phyloP scores from a whole-genome alignment of 2,329 filamentous ascomycete species.

The Cladosporium cucumerinum region DNA sequence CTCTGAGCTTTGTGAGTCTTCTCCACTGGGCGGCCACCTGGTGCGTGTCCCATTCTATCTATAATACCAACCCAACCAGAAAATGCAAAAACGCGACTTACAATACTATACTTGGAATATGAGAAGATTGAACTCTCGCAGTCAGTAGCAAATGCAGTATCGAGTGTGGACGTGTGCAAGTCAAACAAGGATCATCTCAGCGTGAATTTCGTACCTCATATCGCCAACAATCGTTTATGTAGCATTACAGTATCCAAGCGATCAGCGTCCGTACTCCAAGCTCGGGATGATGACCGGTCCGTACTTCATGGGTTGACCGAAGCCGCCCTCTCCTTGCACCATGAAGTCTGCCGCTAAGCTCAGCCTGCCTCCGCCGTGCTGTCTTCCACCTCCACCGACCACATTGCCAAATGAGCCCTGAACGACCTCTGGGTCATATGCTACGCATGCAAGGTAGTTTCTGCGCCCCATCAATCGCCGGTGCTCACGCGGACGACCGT shows the following conservation, averaged over 20 bases:
- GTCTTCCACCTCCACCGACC: slow-evolving; percentile 29
- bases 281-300: slow-evolving; percentile 91
- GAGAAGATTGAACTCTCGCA: not conserved
- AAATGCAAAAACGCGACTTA: too few species aligned
- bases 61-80: too few species aligned
- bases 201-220: not conserved
- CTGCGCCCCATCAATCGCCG: slow-evolving; percentile 90
- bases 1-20: not conserved
- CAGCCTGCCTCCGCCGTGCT: slow-evolving; percentile 49
- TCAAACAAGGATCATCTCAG: not conserved
- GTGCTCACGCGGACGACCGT: slow-evolving; percentile 74
- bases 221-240: not conserved
- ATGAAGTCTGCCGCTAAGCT: slow-evolving; percentile 95
- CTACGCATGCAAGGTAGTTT: slow-evolving; percentile 91
- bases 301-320: slow-evolving; percentile 84
- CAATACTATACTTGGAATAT: too few species aligned
- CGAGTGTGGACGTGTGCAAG: not conserved
- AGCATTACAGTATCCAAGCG: not conserved
- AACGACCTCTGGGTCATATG: slow-evolving; percentile 82
- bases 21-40: too few species aligned
- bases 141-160: not conserved
- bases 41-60: too few species aligned
- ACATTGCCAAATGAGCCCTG: slow-evolving; percentile 37
- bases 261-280: slow-evolving; percentile 48
- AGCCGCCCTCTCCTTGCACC: slow-evolving; percentile 85